Conservation (phyloP, 371 early-diverging fungal genomes). For the Mucor ambiguus region DNA sequence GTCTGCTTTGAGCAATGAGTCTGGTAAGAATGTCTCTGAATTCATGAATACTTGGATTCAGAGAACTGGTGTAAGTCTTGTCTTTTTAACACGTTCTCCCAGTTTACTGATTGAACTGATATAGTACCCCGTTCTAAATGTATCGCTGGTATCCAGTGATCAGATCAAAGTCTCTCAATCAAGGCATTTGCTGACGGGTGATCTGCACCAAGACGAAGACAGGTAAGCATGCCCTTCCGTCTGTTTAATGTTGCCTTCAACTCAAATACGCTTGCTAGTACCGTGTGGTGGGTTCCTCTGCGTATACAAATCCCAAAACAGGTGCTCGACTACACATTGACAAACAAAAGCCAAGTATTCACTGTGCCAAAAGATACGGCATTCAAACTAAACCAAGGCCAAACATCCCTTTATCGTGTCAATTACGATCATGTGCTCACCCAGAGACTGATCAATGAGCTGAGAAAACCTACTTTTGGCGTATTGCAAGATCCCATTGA, state of each 20-base stretch:
- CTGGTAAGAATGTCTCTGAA: conserved; percentile 69
- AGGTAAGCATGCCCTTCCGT: neutral
- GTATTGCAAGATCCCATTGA: conserved; percentile 48
- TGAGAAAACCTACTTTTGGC: conserved; percentile 30
- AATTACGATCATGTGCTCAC: conserved; percentile 57
- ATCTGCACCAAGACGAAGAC: conserved; percentile 55
- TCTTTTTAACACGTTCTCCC: too few relatives aligned
- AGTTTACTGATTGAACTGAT: conserved; percentile 7
- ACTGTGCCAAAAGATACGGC: conserved; percentile 31
- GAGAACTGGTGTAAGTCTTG: conserved; percentile 67
- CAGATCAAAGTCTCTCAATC: conserved; percentile 62
- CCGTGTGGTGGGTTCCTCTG: conserved; percentile 80
- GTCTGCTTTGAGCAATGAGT: conserved; percentile 71
- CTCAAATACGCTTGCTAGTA: conserved; percentile 23
- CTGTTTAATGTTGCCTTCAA: neutral
- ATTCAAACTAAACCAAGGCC: conserved; percentile 66
- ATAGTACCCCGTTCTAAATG: conserved; percentile 73
- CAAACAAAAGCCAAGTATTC: conserved; percentile 33
- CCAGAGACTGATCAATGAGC: conserved; percentile 39
- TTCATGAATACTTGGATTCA: conserved; percentile 92
- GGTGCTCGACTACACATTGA: conserved; percentile 25
- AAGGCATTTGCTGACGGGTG: conserved; percentile 79
- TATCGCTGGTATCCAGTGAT: conserved; percentile 45
- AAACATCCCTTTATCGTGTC: conserved; percentile 71
- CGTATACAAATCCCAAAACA: conserved; percentile 36